Evolutionary conservation across 2,329 filamentous ascomycete species (phyloP), one percentile per base, ranked within the genome.

Genomic region (Ophiostoma sp.): DNA sequence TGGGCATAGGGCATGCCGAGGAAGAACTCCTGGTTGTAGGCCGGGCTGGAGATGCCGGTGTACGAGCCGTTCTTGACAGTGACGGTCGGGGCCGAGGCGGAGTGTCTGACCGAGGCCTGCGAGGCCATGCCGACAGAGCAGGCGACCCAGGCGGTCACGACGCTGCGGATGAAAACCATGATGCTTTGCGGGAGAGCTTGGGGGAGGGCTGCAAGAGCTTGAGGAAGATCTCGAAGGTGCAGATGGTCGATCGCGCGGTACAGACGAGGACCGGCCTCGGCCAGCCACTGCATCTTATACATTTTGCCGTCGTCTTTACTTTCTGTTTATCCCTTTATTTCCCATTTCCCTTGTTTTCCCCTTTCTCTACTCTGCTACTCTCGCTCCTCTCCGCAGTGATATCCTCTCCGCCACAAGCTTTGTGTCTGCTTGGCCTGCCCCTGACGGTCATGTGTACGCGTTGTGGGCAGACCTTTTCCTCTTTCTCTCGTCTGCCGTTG

Each of bases 1-100:
- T 65, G 62, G 1, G 86, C 86, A 74, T 84, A 89, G 0, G 86
- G 86, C 5, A 89, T 82, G 11, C 83, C 83, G 1, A 86, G 77
- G 74, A 86, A 86, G 68, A 83, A 78, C 68, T 87, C 84, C 69
- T 86, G 84, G 36, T 81, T 73, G 70, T 79, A 80, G 6, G 71
- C 69, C 4, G 76, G 67, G 41, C 77, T 76, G 70, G 77, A 72
- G 17, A 78, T 27, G 7, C 80, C 80, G 17, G 76, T 72, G 66
- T 80, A 80, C 2, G 76, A 78, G n/a, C 80, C 80, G 65, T 81
- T 81, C 39, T 71, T 69, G n/a, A 74, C 65, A 4, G 69, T 13
- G 1, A 71, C 72, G 1, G 71, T 71, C 0, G 73, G 73, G 1
- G 54, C 35, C 17, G 5, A 8, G 48, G 4, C 10, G 48, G 23